phyloP scores from a whole-genome alignment of 73 alveolate species.

The Tetrahymena elliotti region DNA sequence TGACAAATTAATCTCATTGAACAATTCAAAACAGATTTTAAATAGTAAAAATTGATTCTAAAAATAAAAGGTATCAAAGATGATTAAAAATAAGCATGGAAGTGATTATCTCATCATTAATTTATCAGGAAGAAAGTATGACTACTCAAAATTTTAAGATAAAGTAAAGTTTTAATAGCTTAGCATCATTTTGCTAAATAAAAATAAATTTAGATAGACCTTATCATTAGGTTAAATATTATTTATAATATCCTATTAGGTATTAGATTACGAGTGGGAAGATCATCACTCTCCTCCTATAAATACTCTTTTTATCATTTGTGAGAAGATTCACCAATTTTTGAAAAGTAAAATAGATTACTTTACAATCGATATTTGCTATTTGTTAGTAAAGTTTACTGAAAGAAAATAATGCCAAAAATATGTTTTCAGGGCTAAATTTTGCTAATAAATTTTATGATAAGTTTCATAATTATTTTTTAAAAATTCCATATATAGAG shows the following conservation, averaged over 20 bases:
- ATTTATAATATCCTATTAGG: neutral
- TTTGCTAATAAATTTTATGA: neutral
- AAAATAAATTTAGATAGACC: neutral
- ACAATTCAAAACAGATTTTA: neutral
- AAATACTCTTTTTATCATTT: constrained; percentile 58
- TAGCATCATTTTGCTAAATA: neutral
- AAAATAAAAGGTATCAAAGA: constrained; percentile 40
- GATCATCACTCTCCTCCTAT: constrained; percentile 91
- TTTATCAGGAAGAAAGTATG: constrained; percentile 73
- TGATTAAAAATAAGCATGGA: constrained; percentile 70
- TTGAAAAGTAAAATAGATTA: neutral
- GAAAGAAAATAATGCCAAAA: neutral
- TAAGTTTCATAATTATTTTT: no score
- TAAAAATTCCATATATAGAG: neutral
- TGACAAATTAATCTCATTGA: neutral
- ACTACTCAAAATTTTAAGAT: constrained; percentile 63
- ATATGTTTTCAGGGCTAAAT: neutral
- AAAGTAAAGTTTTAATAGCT: constrained; percentile 25
- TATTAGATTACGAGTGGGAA: constrained; percentile 62
- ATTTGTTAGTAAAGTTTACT: neutral
- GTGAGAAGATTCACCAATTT: constrained; percentile 60
- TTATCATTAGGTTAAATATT: no score
- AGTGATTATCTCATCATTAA: constrained; percentile 66
- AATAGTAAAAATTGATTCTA: neutral
- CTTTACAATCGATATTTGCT: neutral